Conservation (phyloP, 2,329 filamentous ascomycete species). For the Pestalotiopsis sp. region DNA sequence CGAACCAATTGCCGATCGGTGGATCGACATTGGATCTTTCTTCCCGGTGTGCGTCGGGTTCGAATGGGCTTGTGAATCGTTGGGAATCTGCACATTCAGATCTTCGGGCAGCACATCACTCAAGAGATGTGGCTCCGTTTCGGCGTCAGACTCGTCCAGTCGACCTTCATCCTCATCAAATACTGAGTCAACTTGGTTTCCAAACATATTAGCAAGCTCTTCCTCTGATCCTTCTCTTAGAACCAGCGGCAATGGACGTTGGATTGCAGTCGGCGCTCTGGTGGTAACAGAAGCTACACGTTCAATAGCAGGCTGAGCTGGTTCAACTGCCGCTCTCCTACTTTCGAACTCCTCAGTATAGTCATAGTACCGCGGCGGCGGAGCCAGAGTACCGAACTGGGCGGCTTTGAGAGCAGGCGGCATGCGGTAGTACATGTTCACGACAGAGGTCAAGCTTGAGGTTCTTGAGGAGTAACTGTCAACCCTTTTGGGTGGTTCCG, state of each 20-base stretch:
- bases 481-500: constrained; percentile 33
- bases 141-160: constrained; percentile 5
- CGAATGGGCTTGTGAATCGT: not conserved
- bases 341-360: constrained; percentile 55
- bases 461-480: constrained; percentile 44
- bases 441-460: constrained; percentile 52
- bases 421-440: constrained; percentile 47
- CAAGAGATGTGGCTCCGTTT: not conserved
- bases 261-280: constrained; percentile 18
- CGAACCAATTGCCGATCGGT: not conserved
- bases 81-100: not conserved
- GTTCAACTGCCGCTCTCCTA: constrained; percentile 20
- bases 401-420: constrained; percentile 28
- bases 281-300: constrained; percentile 24
- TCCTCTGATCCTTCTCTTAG: constrained; percentile 27
- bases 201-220: constrained; percentile 24
- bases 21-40: not conserved
- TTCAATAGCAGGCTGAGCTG: constrained; percentile 20
- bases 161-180: constrained; percentile 27
- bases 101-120: constrained; percentile 13
- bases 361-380: constrained; percentile 50
- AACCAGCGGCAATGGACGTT: constrained; percentile 21
- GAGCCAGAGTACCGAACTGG: constrained; percentile 25
- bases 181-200: constrained; percentile 24
- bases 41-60: not conserved